A percentile compares a stretch with the other conserved stretches of the same genome.
Conservation (phyloP, 345 rosid species). For the Microthlaspi erraticum region DNA sequence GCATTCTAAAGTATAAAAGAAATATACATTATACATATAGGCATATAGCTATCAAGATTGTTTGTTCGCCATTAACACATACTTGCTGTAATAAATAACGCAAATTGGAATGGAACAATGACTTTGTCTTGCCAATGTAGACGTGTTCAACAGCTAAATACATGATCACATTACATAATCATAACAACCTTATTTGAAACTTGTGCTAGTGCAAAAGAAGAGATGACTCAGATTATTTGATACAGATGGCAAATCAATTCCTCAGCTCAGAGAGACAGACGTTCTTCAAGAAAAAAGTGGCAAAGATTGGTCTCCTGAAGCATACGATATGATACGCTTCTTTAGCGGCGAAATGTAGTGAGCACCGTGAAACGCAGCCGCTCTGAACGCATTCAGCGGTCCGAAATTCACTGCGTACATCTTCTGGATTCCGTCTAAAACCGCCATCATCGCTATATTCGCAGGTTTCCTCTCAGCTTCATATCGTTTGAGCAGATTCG, state of each 20-base stretch:
- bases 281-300: conserved; percentile 53
- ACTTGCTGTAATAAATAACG: conserved; percentile 25
- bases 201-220: not conserved
- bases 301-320: conserved; percentile 74
- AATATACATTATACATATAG: no score
- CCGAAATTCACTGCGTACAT: conserved; percentile 80
- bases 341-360: conserved; percentile 79
- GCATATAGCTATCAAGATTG: conserved; percentile 28
- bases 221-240: not conserved
- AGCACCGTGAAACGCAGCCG: conserved; percentile 85
- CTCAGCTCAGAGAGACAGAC: not conserved
- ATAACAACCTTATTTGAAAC: conserved; percentile 13
- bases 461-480: conserved; percentile 86
- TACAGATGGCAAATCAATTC: not conserved
- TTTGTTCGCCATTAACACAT: conserved; percentile 24
- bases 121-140: not conserved
- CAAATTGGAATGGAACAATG: conserved; percentile 3
- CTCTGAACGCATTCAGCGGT: conserved; percentile 78
- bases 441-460: conserved; percentile 82
- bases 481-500: conserved; percentile 61
- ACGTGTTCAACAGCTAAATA: not conserved
- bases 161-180: not conserved
- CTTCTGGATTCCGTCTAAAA: conserved; percentile 90
- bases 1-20: conserved; percentile 3
- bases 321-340: conserved; percentile 77